Evolutionary conservation across 371 early-diverging fungal species (phyloP), one percentile per base, ranked within the genome.

Genomic region (Rhizomucor miehei): DNA sequence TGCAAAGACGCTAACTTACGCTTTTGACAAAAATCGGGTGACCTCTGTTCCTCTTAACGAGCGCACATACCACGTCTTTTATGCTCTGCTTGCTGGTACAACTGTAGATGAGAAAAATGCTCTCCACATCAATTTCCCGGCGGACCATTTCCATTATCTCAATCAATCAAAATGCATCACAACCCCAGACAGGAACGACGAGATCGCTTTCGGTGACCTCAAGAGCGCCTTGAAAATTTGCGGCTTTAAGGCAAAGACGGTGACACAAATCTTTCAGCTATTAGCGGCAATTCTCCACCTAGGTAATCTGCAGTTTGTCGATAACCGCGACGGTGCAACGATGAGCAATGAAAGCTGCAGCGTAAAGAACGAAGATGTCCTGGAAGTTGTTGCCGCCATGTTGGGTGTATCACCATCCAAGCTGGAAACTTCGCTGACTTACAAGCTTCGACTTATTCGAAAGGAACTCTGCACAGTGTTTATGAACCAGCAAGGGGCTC

Each of bases 31-130:
- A 41, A 69, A 82, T 50, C 76, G 94, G 45, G 83, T 93, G 2
- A 84, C 86, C 12, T 62, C 75, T 12, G 68, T 75, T 13, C 48
- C 56, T 9, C 25, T 56, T 20, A 51, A 57, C 44, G 93, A 93
- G 58, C 77, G 90, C 49, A 90, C 85, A 44, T 97, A 94, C 67
- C 90, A 97, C 66, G 86, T 93, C 29, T 95, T 98, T 60, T 92
- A 95, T 63, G 84, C 90, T 29, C 78, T 95, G 50, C 77, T 83
- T 59, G 77, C 80, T 39, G 84, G 82, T 35, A 74, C 71, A n/a
- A 77, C 57, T 11, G 48, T 57, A 12, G 73, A 65, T 38, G 80
- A 71, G 62, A 77, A 71, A 36, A 75, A 58, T 36, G 75, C 73
- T 1, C 66, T 73, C 6, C 71, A 65, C 37, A 69, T 71, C 62